Percentiles rank a stretch among this genome's conserved stretches.
These are phyloP conservation scores for Scopulariopsis brevicaulis DNA, from an alignment of 2,329 filamentous ascomycete genomes.

Conservation along the genomic window DNA sequence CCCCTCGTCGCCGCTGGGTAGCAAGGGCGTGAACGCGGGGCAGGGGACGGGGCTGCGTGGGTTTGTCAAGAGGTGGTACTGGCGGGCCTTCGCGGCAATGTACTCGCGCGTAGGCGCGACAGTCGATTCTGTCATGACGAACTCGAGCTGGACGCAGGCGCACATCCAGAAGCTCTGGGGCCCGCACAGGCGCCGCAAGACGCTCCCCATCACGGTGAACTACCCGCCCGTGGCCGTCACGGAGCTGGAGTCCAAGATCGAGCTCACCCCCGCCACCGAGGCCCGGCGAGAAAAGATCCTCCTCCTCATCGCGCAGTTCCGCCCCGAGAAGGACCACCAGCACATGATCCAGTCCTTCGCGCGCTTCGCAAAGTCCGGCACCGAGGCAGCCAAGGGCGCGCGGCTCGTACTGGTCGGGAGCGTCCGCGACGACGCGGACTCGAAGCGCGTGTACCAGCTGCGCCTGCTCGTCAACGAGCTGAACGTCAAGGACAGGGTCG, in stretches of 20 bases:
- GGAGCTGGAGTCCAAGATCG: conserved; percentile 66
- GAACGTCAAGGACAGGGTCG: conserved; percentile 69
- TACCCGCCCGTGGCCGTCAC: conserved; percentile 89
- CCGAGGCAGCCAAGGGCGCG: conserved; percentile 38
- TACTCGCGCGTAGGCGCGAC: conserved; percentile 77
- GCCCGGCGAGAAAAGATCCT: conserved; percentile 58
- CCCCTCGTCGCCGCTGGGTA: conserved; percentile 42
- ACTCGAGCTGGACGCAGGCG: conserved; percentile 84
- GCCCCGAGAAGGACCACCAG: conserved; percentile 92
- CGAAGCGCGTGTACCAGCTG: conserved; percentile 77
- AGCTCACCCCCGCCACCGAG: conserved; percentile 60
- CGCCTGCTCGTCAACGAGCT: conserved; percentile 80
- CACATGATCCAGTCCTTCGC: conserved; percentile 80
- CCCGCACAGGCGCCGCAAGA: conserved; percentile 32
- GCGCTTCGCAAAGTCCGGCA: conserved; percentile 50
- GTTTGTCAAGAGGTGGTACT: conserved; percentile 66
- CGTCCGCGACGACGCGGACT: conserved; percentile 75
- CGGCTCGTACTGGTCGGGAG: conserved; percentile 80
- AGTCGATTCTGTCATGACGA: conserved; percentile 93
- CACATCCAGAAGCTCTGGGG: conserved; percentile 79
- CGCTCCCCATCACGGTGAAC: conserved; percentile 57
- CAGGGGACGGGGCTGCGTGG: conserved; percentile 64
- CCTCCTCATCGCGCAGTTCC: conserved; percentile 93
- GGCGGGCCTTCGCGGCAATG: conserved; percentile 69
- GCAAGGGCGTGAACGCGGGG: conserved; percentile 72